Percentiles rank a stretch among this genome's conserved stretches.
Evolutionary conservation across 495 filamentous ascomycete genomes (phyloP).

Genomic region (Daldinia loculata): DNA sequence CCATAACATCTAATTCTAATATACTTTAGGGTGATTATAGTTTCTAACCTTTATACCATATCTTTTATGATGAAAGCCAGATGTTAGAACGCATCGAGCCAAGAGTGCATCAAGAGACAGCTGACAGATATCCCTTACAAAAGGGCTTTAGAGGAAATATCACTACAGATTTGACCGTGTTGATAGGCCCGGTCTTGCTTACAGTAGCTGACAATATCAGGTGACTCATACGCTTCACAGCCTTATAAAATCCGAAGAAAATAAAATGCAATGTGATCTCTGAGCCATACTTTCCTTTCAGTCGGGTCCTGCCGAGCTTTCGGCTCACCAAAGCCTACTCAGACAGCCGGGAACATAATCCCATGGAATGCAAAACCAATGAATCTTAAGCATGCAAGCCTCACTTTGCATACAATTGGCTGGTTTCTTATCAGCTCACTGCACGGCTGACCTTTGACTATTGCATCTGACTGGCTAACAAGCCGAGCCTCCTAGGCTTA

Average conservation of each 20-base stretch:
- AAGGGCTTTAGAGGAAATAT: background rate
- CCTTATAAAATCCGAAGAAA: background rate
- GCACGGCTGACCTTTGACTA: background rate
- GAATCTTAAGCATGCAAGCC: background rate
- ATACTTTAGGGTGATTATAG: no score
- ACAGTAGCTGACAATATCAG: background rate
- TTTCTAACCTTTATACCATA: no score
- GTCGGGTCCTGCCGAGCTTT: background rate
- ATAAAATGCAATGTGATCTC: background rate
- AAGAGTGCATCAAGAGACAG: background rate
- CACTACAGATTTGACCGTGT: background rate
- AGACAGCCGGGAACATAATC: background rate
- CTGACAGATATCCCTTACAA: background rate
- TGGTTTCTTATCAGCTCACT: background rate
- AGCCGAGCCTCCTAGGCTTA: background rate
- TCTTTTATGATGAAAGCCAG: no score
- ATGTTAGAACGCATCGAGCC: background rate
- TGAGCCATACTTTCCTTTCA: background rate
- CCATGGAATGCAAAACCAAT: background rate
- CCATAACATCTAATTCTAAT: no score
- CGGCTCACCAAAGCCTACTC: background rate
- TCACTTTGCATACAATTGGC: background rate
- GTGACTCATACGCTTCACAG: background rate
- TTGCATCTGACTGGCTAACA: background rate
- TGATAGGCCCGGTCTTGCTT: background rate